Base-by-base conservation (phyloP, 257 asterid genomes). In the Nicotiana undulata region DNA sequence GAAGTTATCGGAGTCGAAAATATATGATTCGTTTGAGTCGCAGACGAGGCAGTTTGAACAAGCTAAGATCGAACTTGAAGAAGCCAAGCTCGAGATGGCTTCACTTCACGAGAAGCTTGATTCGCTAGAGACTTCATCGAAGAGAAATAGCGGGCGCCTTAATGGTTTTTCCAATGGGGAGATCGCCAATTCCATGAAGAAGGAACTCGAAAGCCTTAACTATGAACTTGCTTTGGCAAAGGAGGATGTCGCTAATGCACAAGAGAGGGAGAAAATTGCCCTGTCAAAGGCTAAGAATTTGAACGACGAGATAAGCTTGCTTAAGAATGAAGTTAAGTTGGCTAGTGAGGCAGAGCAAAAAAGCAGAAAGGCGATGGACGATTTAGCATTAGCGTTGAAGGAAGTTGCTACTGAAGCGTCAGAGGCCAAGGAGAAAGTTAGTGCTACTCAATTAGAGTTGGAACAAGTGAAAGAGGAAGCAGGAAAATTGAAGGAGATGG, bases 331-430 rank as follows among this genome's bases (percentile, higher is more conserved):
- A 63, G 52, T 87, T 63, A 90, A 85, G 58, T 28, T 84, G 44
- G 96, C 99, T 0, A 81, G 84, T 0, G 89, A 88, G 75, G 97
- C 92, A 0, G 99, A 96, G 79, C 94, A 94, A 61, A 90, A 90
- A 79, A 92, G 91, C 86, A 65, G 85, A 24, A 87, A 91, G 65
- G 99, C 99, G 1, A 91, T 96, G 99, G 99, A 96, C 55, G 97
- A 91, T 59, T 64, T 94, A 56, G 99, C 98, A 0, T 34, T 91
- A 46, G 97, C 93, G 0, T 80, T 96, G 18, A 90, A 87, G 78
- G 99, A 94, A 81, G 98, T 96, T 1, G 97, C 97, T 0, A 86
- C 92, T 0, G 97, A 96, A 83, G 84, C 97, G 16, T 90, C 89
- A 34, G 92, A 82, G 60, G 88, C 90, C 0, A 92, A 91, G 79